Evolutionary conservation across 805 yeast species (phyloP).

Genomic region (Saturnispora mendoncae): DNA sequence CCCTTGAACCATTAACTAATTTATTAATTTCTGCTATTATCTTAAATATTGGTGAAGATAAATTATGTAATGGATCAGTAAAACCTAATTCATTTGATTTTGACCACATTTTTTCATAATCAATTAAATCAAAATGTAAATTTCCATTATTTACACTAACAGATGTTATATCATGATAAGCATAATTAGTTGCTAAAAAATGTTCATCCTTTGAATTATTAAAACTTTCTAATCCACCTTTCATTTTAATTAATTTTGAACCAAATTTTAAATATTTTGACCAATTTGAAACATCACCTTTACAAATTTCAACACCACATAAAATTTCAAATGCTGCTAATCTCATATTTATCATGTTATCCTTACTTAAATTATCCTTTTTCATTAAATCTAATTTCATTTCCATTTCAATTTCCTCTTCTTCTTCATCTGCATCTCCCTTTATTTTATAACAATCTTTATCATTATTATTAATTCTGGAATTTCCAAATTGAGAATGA

Average conservation of each 20-base stretch:
- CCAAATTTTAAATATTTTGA: slow-evolving; percentile 57
- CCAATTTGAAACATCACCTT: slow-evolving; percentile 77
- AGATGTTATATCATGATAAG: slow-evolving; percentile 71
- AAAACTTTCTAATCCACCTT: slow-evolving; percentile 53
- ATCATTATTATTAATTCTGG: no score
- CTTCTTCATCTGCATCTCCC: slow-evolving; percentile 22
- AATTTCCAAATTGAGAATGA: slow-evolving; percentile 18
- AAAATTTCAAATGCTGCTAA: slow-evolving; percentile 60
- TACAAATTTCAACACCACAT: slow-evolving; percentile 74
- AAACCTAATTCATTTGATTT: slow-evolving; percentile 32
- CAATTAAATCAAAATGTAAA: slow-evolving; percentile 53
- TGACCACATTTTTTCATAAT: slow-evolving; percentile 46
- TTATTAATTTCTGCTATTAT: slow-evolving; percentile 61
- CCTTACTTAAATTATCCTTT: slow-evolving; percentile 18
- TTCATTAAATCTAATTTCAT: slow-evolving; percentile 2
- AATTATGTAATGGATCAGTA: slow-evolving; percentile 65
- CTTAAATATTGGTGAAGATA: slow-evolving; percentile 59
- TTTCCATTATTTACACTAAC: slow-evolving; percentile 53
- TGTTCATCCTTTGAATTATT: slow-evolving; percentile 50
- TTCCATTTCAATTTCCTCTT: slow-evolving; percentile 11
- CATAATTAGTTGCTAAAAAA: slow-evolving; percentile 70
- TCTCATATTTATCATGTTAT: slow-evolving; percentile 34
- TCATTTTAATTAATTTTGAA: slow-evolving; percentile 46
- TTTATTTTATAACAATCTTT: no score
- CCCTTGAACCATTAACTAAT: slow-evolving; percentile 34